Base-by-base conservation (phyloP, 768 basidiomycete genomes). In the Collybiopsis luxurians region DNA sequence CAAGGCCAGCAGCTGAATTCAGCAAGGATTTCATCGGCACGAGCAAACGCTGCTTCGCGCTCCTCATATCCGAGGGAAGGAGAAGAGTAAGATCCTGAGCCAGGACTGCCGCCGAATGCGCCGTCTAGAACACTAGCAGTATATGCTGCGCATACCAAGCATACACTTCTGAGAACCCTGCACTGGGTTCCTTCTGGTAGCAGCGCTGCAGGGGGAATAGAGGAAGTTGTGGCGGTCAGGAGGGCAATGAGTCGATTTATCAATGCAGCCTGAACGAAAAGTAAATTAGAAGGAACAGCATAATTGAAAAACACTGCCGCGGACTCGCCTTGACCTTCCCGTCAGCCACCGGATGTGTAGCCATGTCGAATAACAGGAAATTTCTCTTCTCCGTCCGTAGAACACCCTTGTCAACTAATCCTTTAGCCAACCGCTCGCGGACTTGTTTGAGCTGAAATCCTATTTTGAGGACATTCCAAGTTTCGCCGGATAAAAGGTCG, bases 381-480 rank as follows among this genome's bases (percentile, higher is more conserved):
- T 98, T 98, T 66, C 95, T 90, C 69, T 99, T 98, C 71, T 98
- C 97, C 15, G 96, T 99, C 50, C 97, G 89, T n/a, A 99, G 84
- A 38, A 99, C 86, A 64, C 96, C 97, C 73, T 99, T 99, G 79
- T 99, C 96, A 51, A 98, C 96, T 39, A 99, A 84, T 2, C 96
- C 86, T 70, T 99, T 99, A 13, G 95, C 95, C 39, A 99, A 87
- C 17, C 96, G 90, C 74, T 99, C 96, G 45, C 96, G 89, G 39
- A 98, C 96, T 74, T 98, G 96, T 72, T 98, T 98, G 46, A 99
- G 86, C 72, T 99, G 96, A 73, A 93, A 99, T 23, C 95, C 95
- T 54, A 99, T 98, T 75, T 98, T 98, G 89, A 98, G 94, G 7
- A 99, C 95, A 72, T 98, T 99, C 96, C 96, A 99, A 47, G 96